Percentiles rank a stretch among this genome's conserved stretches.
These are phyloP conservation scores for Tulasnella calospora DNA, from an alignment of 768 basidiomycete genomes.

Conservation along the genomic window DNA sequence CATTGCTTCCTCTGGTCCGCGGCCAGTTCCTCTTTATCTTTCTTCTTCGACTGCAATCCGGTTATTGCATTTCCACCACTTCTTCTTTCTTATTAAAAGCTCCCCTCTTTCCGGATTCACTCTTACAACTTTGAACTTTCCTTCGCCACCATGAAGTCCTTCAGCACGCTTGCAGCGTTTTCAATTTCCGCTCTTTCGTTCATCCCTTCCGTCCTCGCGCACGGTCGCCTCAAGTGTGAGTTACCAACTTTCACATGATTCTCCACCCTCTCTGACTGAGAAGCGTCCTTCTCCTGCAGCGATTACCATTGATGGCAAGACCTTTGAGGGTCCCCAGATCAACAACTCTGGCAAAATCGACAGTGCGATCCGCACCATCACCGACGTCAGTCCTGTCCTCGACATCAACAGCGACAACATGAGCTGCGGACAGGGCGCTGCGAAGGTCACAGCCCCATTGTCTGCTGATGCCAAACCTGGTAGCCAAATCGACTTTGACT, in stretches of 20 bases:
- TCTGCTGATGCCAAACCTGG: slow-evolving; percentile 46
- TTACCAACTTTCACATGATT: not conserved
- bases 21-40: not conserved
- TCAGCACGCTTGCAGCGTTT: slow-evolving; percentile 15
- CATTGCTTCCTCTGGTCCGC: not conserved
- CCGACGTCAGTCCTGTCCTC: slow-evolving; percentile 47
- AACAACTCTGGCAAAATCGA: slow-evolving; percentile 34
- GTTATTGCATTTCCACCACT: slow-evolving; percentile 19
- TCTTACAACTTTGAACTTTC: not conserved
- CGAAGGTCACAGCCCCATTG: slow-evolving; percentile 49
- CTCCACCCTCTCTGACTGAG: not conserved
- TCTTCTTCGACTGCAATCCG: slow-evolving; percentile 18
- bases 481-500: slow-evolving; percentile 49
- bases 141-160: slow-evolving; percentile 25
- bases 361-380: slow-evolving; percentile 45
- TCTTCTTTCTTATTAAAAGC: not conserved
- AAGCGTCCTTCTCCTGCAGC: not conserved
- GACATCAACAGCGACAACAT: slow-evolving; percentile 52
- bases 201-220: slow-evolving; percentile 38
- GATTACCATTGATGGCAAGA: slow-evolving; percentile 44
- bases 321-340: slow-evolving; percentile 44
- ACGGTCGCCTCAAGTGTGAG: slow-evolving; percentile 43
- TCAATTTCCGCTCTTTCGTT: slow-evolving; percentile 29
- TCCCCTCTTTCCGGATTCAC: not conserved
- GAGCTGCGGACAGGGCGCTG: slow-evolving; percentile 59